These are phyloP conservation scores for Euphrasia confusa DNA, from an alignment of 257 asterid species.

Conservation along the genomic window DNA sequence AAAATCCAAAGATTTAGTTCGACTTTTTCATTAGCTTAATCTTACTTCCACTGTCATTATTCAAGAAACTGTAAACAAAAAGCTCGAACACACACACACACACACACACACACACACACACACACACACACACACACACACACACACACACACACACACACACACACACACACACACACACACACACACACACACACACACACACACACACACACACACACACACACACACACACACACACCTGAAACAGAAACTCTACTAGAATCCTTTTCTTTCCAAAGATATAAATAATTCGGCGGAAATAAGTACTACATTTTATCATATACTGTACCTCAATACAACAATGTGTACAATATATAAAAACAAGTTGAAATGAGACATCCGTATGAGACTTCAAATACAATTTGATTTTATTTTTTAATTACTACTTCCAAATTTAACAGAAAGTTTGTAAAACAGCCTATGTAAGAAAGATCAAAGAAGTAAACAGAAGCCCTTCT, in stretches of 20 bases:
- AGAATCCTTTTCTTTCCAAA: constrained; percentile 5
- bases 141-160: too few relatives aligned
- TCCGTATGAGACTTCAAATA: constrained; percentile 21
- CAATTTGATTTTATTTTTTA: constrained; percentile 9
- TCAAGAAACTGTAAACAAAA: constrained; percentile 10
- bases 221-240: too few relatives aligned
- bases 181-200: too few relatives aligned
- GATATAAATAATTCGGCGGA: constrained; percentile 2
- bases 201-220: too few relatives aligned
- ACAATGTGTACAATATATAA: neutral
- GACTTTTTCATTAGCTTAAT: constrained; percentile 11
- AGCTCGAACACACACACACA: too few relatives aligned
- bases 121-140: too few relatives aligned
- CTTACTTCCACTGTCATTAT: constrained; percentile 1
- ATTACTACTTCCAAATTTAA: neutral
- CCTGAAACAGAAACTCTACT: constrained; percentile 4
- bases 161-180: too few relatives aligned
- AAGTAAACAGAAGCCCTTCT: neutral
- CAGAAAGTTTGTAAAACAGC: constrained; percentile 3
- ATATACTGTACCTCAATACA: constrained; percentile 4
- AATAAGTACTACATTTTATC: neutral
- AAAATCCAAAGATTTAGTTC: neutral
- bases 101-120: too few relatives aligned
- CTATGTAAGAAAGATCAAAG: neutral
- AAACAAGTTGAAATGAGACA: constrained; percentile 13